Percentiles rank a stretch among this genome's conserved stretches.
Evolutionary conservation across 495 filamentous ascomycete species (phyloP).

Genomic region (Daldinia loculata): DNA sequence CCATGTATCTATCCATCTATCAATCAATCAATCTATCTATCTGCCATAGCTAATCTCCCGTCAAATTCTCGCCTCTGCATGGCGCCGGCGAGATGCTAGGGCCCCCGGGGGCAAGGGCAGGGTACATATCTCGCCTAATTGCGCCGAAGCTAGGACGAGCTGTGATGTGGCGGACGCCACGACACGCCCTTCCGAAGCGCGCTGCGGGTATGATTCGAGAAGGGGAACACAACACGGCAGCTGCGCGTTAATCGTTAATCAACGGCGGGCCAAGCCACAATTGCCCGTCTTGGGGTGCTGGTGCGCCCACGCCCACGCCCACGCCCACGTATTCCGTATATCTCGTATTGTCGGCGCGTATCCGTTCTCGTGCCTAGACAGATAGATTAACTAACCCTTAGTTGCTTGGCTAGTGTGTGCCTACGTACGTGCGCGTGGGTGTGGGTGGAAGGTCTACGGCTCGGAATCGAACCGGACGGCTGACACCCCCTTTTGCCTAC

Average conservation of each 20-base stretch:
- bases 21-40: not conserved
- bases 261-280: conserved; percentile 13
- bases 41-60: not conserved
- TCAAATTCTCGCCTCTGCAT: not conserved
- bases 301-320: not conserved
- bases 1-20: not conserved
- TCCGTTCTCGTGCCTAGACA: conserved; percentile 13
- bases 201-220: conserved; percentile 14
- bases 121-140: not conserved
- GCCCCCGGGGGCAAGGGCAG: not conserved
- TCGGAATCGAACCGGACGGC: conserved; percentile 20
- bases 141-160: not conserved
- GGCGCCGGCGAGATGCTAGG: not conserved
- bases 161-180: not conserved
- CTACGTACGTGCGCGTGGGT: not conserved
- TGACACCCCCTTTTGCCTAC: conserved; percentile 1
- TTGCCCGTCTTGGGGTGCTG: conserved; percentile 1
- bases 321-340: not conserved
- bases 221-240: conserved; percentile 3
- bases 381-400: not conserved
- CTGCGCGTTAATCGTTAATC: conserved; percentile 6
- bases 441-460: not conserved
- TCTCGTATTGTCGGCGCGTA: conserved; percentile 8
- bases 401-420: not conserved
- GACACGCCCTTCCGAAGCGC: conserved; percentile 11